Evolutionary conservation across 2,329 filamentous ascomycete genomes (phyloP).

Genomic region (Fusarium continuum): DNA sequence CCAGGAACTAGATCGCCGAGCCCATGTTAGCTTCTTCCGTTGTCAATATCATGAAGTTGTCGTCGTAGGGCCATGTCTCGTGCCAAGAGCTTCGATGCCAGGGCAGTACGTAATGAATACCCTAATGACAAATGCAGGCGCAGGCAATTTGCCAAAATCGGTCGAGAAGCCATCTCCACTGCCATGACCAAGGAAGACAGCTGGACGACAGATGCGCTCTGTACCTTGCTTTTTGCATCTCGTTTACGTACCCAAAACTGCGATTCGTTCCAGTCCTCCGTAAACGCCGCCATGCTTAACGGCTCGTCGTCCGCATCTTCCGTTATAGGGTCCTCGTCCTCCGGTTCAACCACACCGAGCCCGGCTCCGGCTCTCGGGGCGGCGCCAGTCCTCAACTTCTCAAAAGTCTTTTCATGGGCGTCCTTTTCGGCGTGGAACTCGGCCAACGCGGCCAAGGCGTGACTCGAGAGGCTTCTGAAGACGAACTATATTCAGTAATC

Average conservation of each 20-base stretch:
- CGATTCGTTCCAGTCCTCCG: slow-evolving; percentile 83
- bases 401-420: slow-evolving; percentile 70
- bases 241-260: slow-evolving; percentile 77
- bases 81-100: slow-evolving; percentile 19
- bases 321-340: slow-evolving; percentile 42
- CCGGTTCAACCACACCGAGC: slow-evolving; percentile 51
- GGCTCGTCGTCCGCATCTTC: slow-evolving; percentile 56
- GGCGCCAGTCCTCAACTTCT: slow-evolving; percentile 59
- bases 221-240: slow-evolving; percentile 3
- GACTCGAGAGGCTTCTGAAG: slow-evolving; percentile 65
- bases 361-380: slow-evolving; percentile 29
- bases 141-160: slow-evolving; percentile 18
- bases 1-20: slow-evolving; percentile 66
- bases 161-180: slow-evolving; percentile 38
- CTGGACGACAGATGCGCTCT: not conserved
- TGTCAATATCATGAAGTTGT: slow-evolving; percentile 36
- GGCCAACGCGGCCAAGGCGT: slow-evolving; percentile 73
- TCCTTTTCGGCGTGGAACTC: slow-evolving; percentile 80
- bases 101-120: slow-evolving; percentile 39
- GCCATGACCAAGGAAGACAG: slow-evolving; percentile 4
- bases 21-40: slow-evolving; percentile 11
- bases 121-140: slow-evolving; percentile 5
- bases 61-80: not conserved
- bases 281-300: slow-evolving; percentile 74
- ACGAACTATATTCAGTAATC: slow-evolving; percentile 14